Evolutionary conservation across 352 stramenopile species (phyloP).

Genomic region (Phytopythium kandeliae): DNA sequence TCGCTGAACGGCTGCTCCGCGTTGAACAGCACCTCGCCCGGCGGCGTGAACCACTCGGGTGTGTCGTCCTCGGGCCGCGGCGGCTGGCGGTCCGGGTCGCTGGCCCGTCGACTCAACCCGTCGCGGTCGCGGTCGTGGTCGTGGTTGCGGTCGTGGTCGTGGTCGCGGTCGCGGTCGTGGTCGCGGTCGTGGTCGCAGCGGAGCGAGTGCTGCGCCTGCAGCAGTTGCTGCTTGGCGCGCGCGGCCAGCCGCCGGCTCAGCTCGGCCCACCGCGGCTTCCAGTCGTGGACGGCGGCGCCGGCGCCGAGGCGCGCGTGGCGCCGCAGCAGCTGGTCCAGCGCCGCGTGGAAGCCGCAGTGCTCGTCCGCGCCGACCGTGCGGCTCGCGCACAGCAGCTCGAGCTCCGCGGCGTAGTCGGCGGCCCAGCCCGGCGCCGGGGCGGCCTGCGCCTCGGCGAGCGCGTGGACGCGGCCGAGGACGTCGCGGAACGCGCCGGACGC

Average conservation of each 20-base stretch:
- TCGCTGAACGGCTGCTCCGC: conserved; percentile 15
- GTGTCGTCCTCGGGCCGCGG: neutral
- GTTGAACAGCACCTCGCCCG: conserved; percentile 19
- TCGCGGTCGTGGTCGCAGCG: too few relatives aligned
- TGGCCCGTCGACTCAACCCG: neutral
- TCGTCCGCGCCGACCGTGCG: conserved; percentile 2
- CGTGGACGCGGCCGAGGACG: neutral
- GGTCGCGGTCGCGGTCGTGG: too few relatives aligned
- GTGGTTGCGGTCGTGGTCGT: too few relatives aligned
- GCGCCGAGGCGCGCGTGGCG: neutral
- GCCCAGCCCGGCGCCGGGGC: neutral
- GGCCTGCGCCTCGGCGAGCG: neutral
- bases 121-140: too few relatives aligned
- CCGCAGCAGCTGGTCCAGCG: neutral
- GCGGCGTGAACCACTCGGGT: conserved; percentile 17
- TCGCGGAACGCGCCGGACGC: too few relatives aligned
- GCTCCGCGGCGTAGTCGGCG: neutral
- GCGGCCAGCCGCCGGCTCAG: neutral
- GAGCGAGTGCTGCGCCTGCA: conserved; percentile 1
- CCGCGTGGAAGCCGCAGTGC: conserved; percentile 1
- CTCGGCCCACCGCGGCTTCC: neutral
- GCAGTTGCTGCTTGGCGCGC: neutral
- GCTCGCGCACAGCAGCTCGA: conserved; percentile 3
- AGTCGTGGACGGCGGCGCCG: neutral
- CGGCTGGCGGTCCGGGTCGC: neutral